These are phyloP conservation scores for Ensete ventricosum DNA, from an alignment of 176 grass and related monocot genomes.

Conservation along the genomic window DNA sequence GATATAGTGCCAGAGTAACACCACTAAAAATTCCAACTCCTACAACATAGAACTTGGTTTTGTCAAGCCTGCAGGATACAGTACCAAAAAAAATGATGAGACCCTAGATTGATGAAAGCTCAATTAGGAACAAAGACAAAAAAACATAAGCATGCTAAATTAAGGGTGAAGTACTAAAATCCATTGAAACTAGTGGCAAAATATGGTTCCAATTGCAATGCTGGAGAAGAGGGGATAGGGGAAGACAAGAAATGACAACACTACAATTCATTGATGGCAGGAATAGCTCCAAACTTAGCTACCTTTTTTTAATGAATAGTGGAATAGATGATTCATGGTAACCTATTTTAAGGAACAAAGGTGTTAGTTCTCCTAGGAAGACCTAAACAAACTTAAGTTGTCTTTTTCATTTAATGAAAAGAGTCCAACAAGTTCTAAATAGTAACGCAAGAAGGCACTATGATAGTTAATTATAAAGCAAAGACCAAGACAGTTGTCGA, in stretches of 20 bases:
- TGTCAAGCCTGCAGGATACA: constrained; percentile 61
- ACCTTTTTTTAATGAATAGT: too few species aligned
- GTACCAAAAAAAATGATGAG: constrained; percentile 1
- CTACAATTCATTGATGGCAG: too few species aligned
- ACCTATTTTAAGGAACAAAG: too few species aligned
- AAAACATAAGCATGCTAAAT: background rate
- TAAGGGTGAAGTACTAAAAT: background rate
- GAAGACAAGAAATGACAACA: background rate
- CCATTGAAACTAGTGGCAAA: background rate
- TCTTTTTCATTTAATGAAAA: too few species aligned
- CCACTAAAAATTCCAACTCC: constrained; percentile 82
- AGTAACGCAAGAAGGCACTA: too few species aligned
- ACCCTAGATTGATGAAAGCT: background rate
- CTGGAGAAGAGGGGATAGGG: background rate
- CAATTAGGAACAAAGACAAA: background rate
- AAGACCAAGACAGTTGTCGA: too few species aligned
- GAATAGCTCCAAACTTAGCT: too few species aligned
- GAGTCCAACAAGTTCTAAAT: too few species aligned
- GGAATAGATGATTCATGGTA: too few species aligned
- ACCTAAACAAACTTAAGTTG: too few species aligned
- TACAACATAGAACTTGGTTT: constrained; percentile 80
- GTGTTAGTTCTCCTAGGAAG: too few species aligned
- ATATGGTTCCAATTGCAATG: background rate
- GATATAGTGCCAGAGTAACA: constrained; percentile 72
- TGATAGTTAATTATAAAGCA: too few species aligned